Percentiles rank a stretch among this genome's conserved stretches.
Conservation (phyloP, 768 basidiomycete genomes). For the Pisolithus microcarpus region DNA sequence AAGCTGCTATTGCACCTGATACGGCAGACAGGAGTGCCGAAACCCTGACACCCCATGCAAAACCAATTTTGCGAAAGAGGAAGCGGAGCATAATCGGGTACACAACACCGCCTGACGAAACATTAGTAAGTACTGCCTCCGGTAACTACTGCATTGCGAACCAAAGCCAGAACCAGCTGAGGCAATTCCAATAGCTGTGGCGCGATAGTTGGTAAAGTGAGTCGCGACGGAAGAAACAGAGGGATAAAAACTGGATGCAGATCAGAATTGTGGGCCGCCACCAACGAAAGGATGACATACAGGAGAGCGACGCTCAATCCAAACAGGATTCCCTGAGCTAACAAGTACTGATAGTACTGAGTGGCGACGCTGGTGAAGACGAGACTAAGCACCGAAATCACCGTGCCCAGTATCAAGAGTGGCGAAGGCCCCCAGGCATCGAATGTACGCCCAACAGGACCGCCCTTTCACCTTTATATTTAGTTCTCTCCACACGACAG, state of each 20-base stretch:
- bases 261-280: constrained; percentile 3
- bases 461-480: constrained; percentile 38
- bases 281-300: constrained; percentile 32
- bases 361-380: constrained; percentile 54
- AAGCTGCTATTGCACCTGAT: constrained; percentile 40
- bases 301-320: constrained; percentile 59
- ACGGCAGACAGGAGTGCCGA: constrained; percentile 44
- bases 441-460: constrained; percentile 51
- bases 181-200: constrained; percentile 65
- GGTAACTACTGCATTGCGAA: constrained; percentile 15
- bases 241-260: constrained; percentile 55
- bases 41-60: constrained; percentile 56
- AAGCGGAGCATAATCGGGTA: constrained; percentile 58
- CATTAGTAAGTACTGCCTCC: constrained; percentile 9
- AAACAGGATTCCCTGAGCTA: constrained; percentile 59
- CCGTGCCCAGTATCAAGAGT: constrained; percentile 46
- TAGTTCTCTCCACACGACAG: neutral
- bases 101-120: constrained; percentile 52
- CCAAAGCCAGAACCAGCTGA: constrained; percentile 64
- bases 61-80: constrained; percentile 50
- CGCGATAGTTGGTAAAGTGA: constrained; percentile 56
- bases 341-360: constrained; percentile 53
- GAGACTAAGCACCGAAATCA: constrained; percentile 44
- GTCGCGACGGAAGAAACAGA: constrained; percentile 60
- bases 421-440: constrained; percentile 53